Evolutionary conservation across 1,139 yeast species (phyloP).

Genomic region (Entelexis paramagnoliae): DNA sequence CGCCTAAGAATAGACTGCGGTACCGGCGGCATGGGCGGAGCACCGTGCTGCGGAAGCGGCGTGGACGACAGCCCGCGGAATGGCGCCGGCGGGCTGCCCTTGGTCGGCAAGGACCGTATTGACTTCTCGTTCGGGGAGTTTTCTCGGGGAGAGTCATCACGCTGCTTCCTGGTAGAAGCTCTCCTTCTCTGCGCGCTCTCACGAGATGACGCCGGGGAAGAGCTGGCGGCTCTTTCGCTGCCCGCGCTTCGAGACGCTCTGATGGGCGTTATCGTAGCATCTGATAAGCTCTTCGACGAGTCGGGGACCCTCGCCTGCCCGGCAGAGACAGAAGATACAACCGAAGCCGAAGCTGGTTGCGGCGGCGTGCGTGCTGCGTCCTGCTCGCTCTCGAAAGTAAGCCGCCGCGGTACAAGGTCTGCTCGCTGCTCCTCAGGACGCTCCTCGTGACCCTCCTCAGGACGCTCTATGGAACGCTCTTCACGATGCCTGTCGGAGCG

Average conservation of each 20-base stretch:
- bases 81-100: not conserved
- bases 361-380: too few species aligned
- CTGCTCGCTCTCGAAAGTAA: too few species aligned
- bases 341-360: too few species aligned
- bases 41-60: not conserved
- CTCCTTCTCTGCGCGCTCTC: not conserved
- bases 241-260: not conserved
- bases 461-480: too few species aligned
- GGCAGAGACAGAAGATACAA: too few species aligned
- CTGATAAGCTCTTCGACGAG: not conserved
- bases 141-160: not conserved
- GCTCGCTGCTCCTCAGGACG: not conserved
- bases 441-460: not conserved
- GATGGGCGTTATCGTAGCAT: not conserved
- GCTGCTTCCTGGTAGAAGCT: too few species aligned
- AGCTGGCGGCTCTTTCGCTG: not conserved
- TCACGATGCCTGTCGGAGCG: too few species aligned
- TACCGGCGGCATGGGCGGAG: not conserved
- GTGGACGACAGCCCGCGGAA: not conserved
- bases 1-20: slow-evolving; percentile 1
- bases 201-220: not conserved
- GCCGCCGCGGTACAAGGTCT: too few species aligned
- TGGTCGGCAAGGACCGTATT: not conserved
- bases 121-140: not conserved
- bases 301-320: too few species aligned